Evolutionary conservation across 495 filamentous ascomycete species (phyloP).

Genomic region (Hypoxylon lenormandii): DNA sequence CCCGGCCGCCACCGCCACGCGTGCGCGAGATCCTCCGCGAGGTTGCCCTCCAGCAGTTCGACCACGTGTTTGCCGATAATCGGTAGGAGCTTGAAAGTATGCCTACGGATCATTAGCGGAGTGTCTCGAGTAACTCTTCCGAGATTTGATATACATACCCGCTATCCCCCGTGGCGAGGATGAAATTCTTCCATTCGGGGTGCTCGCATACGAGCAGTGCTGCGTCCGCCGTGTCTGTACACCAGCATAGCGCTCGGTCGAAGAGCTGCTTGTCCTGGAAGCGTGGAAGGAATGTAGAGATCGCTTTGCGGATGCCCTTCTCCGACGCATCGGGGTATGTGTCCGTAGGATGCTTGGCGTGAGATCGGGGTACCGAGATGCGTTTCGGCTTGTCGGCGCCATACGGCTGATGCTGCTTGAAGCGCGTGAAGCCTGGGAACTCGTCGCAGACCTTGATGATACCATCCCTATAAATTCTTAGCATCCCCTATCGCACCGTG

Average conservation of each 20-base stretch:
- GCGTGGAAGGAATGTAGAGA: slow-evolving; percentile 62
- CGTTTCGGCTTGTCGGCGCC: slow-evolving; percentile 66
- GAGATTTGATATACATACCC: slow-evolving; percentile 24
- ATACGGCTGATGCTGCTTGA: slow-evolving; percentile 60
- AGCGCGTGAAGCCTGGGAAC: slow-evolving; percentile 47
- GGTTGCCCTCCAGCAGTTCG: slow-evolving; percentile 42
- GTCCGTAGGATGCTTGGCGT: slow-evolving; percentile 52
- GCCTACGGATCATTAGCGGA: slow-evolving; percentile 26
- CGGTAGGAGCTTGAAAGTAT: slow-evolving; percentile 45
- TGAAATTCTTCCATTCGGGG: slow-evolving; percentile 46
- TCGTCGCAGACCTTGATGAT: slow-evolving; percentile 48
- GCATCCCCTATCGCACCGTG: slow-evolving; percentile 49
- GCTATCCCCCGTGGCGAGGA: slow-evolving; percentile 47
- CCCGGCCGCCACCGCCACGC: slow-evolving; percentile 47
- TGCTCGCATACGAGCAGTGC: slow-evolving; percentile 49
- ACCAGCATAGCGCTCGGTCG: slow-evolving; percentile 67
- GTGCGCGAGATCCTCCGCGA: slow-evolving; percentile 38
- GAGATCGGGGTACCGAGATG: slow-evolving; percentile 48
- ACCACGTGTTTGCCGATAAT: slow-evolving; percentile 46
- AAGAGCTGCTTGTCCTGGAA: slow-evolving; percentile 63
- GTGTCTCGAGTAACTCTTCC: background rate
- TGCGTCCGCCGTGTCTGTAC: slow-evolving; percentile 66
- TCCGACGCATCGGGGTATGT: slow-evolving; percentile 63
- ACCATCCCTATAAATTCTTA: slow-evolving; percentile 26
- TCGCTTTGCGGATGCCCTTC: slow-evolving; percentile 55